These are phyloP conservation scores for Amanita fuliginea DNA, from an alignment of 768 basidiomycete species.

Conservation along the genomic window DNA sequence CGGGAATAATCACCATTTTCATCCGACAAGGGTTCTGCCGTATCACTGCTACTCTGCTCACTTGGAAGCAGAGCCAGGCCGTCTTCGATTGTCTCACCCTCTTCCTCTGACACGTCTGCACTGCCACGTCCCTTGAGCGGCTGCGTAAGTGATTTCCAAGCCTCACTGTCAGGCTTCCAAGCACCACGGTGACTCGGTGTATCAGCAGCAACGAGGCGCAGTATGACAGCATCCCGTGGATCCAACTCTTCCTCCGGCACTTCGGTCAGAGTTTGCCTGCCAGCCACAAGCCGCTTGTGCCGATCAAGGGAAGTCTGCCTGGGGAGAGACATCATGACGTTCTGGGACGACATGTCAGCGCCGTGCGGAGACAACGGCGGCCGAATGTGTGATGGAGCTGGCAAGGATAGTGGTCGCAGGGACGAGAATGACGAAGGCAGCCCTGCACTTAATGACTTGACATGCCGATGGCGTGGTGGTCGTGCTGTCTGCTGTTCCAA, in stretches of 20 bases:
- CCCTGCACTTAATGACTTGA: conserved; percentile 23
- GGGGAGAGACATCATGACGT: conserved; percentile 20
- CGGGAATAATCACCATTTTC: conserved; percentile 8
- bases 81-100: conserved; percentile 10
- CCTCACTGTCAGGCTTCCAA: conserved; percentile 53
- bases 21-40: conserved; percentile 4
- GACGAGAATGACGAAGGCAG: conserved; percentile 47
- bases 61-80: not conserved
- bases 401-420: conserved; percentile 61
- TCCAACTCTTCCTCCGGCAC: conserved; percentile 13
- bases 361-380: conserved; percentile 28
- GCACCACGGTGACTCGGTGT: conserved; percentile 62
- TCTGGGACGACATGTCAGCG: conserved; percentile 25
- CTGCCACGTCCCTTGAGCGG: conserved; percentile 17
- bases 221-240: conserved; percentile 36
- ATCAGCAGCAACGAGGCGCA: conserved; percentile 57
- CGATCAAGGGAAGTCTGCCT: conserved; percentile 8
- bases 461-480: conserved; percentile 19
- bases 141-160: conserved; percentile 54
- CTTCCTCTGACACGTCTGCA: conserved; percentile 21
- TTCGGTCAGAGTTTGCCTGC: conserved; percentile 4
- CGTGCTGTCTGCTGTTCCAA: conserved; percentile 28
- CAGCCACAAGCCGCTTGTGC: not conserved
- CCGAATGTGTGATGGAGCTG: conserved; percentile 49
- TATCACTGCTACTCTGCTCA: not conserved